Evolutionary conservation across 148 eudicot genomes (phyloP).

Genomic region (Rhododendron molle): DNA sequence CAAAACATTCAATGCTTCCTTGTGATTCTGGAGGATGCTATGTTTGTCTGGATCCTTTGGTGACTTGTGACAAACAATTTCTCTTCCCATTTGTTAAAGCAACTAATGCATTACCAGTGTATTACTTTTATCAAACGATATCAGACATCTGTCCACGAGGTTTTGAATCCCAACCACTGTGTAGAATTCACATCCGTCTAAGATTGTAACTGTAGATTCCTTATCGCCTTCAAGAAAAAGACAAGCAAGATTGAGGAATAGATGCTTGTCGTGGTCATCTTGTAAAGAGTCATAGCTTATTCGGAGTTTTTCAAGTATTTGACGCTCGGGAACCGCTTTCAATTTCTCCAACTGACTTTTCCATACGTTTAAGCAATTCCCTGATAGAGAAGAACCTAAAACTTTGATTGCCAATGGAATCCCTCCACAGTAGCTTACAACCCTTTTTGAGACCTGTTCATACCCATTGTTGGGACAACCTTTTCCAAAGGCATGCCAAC

Average conservation of each 20-base stretch:
- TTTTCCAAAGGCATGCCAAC: neutral
- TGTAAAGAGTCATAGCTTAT: neutral
- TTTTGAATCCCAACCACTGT: neutral
- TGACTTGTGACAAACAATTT: neutral
- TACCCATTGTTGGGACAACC: neutral
- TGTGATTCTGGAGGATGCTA: neutral
- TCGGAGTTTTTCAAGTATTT: neutral
- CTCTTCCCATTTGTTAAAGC: neutral
- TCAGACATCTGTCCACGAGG: neutral
- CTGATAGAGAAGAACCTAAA: neutral
- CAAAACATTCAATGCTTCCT: neutral
- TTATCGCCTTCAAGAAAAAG: neutral
- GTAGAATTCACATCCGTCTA: neutral
- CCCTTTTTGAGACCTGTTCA: neutral
- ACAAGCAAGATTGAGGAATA: neutral
- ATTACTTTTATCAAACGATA: neutral
- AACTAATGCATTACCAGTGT: neutral
- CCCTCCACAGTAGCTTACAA: neutral
- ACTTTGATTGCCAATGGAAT: neutral
- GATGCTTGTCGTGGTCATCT: neutral
- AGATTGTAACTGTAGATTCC: no score
- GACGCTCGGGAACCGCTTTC: neutral
- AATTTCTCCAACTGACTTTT: neutral
- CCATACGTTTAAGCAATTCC: neutral
- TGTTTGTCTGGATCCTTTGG: neutral